Evolutionary conservation across 2,329 filamentous ascomycete genomes (phyloP).

Genomic region (Xylaria hypoxylon): DNA sequence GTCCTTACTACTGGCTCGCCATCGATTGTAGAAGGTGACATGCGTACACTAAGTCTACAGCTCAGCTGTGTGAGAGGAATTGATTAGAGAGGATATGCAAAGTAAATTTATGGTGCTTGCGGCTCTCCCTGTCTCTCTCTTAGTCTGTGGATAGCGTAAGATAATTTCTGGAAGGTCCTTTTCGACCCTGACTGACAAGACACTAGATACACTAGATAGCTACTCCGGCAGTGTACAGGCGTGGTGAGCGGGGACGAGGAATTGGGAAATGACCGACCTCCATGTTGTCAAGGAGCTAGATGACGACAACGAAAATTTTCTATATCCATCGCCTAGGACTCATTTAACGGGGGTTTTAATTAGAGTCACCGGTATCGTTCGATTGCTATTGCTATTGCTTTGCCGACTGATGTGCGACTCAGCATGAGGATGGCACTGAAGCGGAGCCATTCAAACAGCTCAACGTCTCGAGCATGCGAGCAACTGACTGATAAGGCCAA

Average conservation of each 20-base stretch:
- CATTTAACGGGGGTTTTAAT: constrained; percentile 7
- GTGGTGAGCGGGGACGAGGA: constrained; percentile 20
- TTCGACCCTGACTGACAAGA: constrained; percentile 5
- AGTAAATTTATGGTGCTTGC: constrained; percentile 22
- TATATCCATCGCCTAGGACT: constrained; percentile 1
- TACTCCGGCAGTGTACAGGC: constrained; percentile 17
- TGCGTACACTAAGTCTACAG: constrained; percentile 11
- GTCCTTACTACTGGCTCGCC: constrained; percentile 15
- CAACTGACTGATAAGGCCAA: constrained; percentile 21
- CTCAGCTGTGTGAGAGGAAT: constrained; percentile 17
- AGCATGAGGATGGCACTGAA: neutral
- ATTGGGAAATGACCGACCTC: constrained; percentile 24
- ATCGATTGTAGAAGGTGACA: constrained; percentile 35
- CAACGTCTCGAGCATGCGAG: constrained; percentile 23
- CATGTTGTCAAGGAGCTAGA: constrained; percentile 7
- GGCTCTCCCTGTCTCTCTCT: constrained; percentile 29
- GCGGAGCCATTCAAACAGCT: constrained; percentile 8
- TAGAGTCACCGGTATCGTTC: constrained; percentile 10
- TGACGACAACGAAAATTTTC: constrained; percentile 22
- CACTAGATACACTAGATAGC: neutral
- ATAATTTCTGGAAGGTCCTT: constrained; percentile 9
- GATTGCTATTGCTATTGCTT: neutral
- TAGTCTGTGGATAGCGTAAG: constrained; percentile 6
- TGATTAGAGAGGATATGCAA: constrained; percentile 21
- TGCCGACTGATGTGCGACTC: constrained; percentile 2